Base-by-base conservation (phyloP, 2,329 filamentous ascomycete genomes). In the Colletotrichum sp. region DNA sequence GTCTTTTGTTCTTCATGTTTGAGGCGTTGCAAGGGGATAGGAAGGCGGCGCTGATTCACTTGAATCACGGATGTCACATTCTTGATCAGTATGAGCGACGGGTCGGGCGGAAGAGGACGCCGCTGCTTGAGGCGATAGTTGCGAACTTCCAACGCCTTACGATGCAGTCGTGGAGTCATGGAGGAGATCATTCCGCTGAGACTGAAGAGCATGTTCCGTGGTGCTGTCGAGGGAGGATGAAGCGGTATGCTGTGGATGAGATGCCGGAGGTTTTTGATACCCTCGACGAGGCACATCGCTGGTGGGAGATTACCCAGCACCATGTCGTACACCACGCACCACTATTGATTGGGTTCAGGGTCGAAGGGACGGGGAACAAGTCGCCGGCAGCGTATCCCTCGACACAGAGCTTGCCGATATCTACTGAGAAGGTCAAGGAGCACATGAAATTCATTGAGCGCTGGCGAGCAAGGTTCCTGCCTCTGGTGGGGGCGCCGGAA, bases 1-100 rank as follows among this genome's bases (percentile, higher is more conserved):
- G 85, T 1, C 78, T 86, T 4, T 76, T 86, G 1, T 86, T 86
- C 68, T 82, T 86, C 48, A 85, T 84, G 77, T 86, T 86, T 66
- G 85, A 86, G 61, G 78, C 84, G 3, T 83, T 85, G 76, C 79
- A 84, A 5, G 85, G 84, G 4, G 85, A 85, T n/a, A 81, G 83
- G 73, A 81, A 83, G 1, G 83, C 82, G 4, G 84, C 85, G 6
- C 78, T 86, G 21, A 85, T 85, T 64, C 85, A 86, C 68, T 78
- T 86, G 55, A 84, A 80, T 3, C 82, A 86, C 38, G 85, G 85
- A 18, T 56, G 24, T 38, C 55, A 66, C 4, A 56, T 77, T 0
- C n/a, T 75, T 1, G 72, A 70, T 5, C 71, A 76, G 24, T 64
- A 66, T 65, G 71, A 65, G 34, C 26, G 56, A 7, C 69, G 56